A percentile compares a stretch with the other conserved stretches of the same genome.
Conservation (phyloP, 108 stramenopile genomes). For the Pinguiococcus pyrenoidosus region DNA sequence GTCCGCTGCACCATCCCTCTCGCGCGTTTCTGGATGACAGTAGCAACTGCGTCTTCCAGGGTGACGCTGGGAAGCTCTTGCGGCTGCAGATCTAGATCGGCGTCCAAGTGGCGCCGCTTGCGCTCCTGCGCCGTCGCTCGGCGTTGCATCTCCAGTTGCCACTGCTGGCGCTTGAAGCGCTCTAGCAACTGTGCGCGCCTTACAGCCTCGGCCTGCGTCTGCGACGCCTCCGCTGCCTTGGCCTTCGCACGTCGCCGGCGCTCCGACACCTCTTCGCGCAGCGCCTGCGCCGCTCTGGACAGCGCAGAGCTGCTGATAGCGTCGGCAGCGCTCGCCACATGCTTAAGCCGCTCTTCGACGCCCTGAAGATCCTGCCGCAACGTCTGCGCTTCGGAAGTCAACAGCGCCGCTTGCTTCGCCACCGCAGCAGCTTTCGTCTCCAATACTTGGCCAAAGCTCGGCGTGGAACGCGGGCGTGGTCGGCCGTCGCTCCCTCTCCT, state of each 20-base stretch:
- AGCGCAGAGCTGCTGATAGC: not conserved
- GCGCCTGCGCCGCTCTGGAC: not conserved
- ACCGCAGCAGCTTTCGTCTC: too few species aligned
- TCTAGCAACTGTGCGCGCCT: not conserved
- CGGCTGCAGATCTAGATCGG: not conserved
- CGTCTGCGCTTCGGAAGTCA: too few species aligned
- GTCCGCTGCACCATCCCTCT: not conserved
- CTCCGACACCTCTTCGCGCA: not conserved
- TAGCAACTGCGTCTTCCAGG: conserved; percentile 4
- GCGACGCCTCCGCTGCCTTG: not conserved
- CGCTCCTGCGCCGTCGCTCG: conserved; percentile 8
- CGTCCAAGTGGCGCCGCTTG: not conserved
- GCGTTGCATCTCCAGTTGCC: not conserved
- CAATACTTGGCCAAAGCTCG: too few species aligned
- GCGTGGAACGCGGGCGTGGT: too few species aligned
- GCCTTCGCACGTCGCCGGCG: not conserved
- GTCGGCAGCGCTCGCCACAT: not conserved
- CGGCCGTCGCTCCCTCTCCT: too few species aligned
- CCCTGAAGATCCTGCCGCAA: too few species aligned
- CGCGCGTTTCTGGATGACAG: not conserved
- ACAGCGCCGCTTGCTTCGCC: too few species aligned
- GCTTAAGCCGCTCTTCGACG: too few species aligned
- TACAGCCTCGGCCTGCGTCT: not conserved
- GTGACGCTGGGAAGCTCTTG: conserved; percentile 2
- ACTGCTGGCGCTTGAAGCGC: not conserved